Base-by-base conservation (phyloP, 768 basidiomycete species). In the Leucocoprinus birnbaumii region DNA sequence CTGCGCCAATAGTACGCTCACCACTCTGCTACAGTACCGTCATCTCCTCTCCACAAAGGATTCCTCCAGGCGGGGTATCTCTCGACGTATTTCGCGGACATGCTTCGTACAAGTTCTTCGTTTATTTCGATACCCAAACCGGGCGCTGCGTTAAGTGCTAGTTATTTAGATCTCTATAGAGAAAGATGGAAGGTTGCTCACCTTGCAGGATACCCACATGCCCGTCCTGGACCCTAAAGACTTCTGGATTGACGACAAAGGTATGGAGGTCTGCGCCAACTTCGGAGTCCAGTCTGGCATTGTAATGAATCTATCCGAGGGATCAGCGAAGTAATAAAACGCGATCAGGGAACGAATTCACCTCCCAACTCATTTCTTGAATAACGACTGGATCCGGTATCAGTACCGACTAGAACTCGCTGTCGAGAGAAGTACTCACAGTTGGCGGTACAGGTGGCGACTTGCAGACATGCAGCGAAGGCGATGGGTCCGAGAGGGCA, bases 401-500 rank as follows among this genome's bases (percentile, higher is more conserved):
- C 31, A 62, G 53, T 26, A 19, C 38, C 14, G 19, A 11, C 10
- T 51, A 8, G 14, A 37, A 21, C 16, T 14, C 21, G 9, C 9
- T 14, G 13, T 19, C 1, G 13, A 9, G 2, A 11, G 9, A 37
- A 41, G 27, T 1, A 65, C 80, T 59, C 58, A 80, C 85, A 85
- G 61, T 87, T 87, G 2, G 81, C 80, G 10, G 79, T 75, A 21
- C 77, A 70, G 34, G 80, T 72, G 2, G 77, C 86, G 2, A 89
- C 76, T 51, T 87, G 84, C 41, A 88, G 78, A 61, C 82, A 85
- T 19, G 86, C 86, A 4, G 86, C 88, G 21, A 89, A 75, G 0
- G 86, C 85, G 26, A 90, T 80, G 0, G 87, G 88, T 0, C 86
- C 86, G 1, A 87, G 62, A 2, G 87, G 87, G 67, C 86, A 88